These are phyloP conservation scores for Volvariella surrecta DNA, from an alignment of 1,284 basidiomycete genomes.

Conservation along the genomic window DNA sequence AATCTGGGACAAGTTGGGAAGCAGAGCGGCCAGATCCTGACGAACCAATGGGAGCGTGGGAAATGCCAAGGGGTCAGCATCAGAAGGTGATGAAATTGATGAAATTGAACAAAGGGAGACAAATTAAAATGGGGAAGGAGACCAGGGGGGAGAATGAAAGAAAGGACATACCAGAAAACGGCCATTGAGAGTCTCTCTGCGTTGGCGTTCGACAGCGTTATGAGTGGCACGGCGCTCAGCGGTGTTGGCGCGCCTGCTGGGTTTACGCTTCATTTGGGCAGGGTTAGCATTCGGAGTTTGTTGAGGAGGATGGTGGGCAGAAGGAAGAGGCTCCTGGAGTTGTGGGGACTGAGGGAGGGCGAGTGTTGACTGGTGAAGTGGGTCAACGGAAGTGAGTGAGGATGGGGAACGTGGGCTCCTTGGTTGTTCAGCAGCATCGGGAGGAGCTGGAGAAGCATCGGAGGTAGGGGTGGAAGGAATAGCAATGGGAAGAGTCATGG, in stretches of 20 bases:
- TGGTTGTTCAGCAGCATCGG: slow-evolving; percentile 39
- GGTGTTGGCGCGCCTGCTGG: slow-evolving; percentile 79
- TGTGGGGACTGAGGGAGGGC: slow-evolving; percentile 15
- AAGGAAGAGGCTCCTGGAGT: slow-evolving; percentile 18
- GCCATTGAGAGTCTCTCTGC: slow-evolving; percentile 85
- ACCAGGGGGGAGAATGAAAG: slow-evolving; percentile 7
- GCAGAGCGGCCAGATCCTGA: slow-evolving; percentile 79
- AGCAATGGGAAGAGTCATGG: slow-evolving; percentile 41
- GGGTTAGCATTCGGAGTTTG: slow-evolving; percentile 16
- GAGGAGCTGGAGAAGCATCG: slow-evolving; percentile 30
- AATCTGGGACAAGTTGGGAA: slow-evolving; percentile 84
- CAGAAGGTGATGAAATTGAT: neutral
- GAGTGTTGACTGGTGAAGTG: slow-evolving; percentile 4
- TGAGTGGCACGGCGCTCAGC: slow-evolving; percentile 91
- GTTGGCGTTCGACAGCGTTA: slow-evolving; percentile 90
- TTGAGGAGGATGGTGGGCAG: slow-evolving; percentile 4
- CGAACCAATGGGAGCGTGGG: slow-evolving; percentile 1
- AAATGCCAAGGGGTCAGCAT: slow-evolving; percentile 3
- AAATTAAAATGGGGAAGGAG: slow-evolving; percentile 5
- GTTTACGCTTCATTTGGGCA: slow-evolving; percentile 58
- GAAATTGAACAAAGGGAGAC: slow-evolving; percentile 10
- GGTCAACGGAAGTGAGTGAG: slow-evolving; percentile 16
- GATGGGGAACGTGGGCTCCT: slow-evolving; percentile 42
- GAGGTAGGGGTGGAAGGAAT: slow-evolving; percentile 36
- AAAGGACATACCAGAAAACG: slow-evolving; percentile 66